Evolutionary conservation across 2,329 filamentous ascomycete genomes (phyloP).

Genomic region (Diaporthe sp.): DNA sequence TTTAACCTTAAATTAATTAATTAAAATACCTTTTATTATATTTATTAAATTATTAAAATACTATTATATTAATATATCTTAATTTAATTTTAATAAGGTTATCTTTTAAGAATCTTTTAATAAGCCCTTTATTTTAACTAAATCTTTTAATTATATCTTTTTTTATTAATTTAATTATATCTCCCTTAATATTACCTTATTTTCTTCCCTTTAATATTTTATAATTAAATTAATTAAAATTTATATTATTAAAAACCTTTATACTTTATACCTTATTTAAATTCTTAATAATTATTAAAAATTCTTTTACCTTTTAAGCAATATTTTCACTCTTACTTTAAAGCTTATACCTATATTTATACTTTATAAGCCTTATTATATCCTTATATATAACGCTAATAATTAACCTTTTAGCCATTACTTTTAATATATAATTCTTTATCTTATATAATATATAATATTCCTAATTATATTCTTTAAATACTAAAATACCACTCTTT

Average conservation of each 20-base stretch:
- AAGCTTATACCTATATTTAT: background rate
- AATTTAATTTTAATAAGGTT: background rate
- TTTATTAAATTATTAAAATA: background rate
- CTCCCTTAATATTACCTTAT: rapidly evolving
- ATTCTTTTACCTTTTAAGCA: background rate
- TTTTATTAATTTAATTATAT: background rate
- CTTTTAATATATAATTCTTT: too few species aligned
- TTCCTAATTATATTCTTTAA: background rate
- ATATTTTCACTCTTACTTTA: too few species aligned
- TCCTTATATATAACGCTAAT: background rate
- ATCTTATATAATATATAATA: too few species aligned
- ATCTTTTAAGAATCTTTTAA: background rate
- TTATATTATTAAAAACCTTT: too few species aligned
- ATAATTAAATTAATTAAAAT: too few species aligned
- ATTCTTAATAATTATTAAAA: background rate
- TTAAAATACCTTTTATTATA: background rate
- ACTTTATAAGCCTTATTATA: background rate
- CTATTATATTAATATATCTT: too few species aligned
- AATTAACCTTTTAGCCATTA: too few species aligned
- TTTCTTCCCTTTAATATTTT: too few species aligned
- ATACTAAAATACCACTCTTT: background rate
- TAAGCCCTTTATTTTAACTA: background rate
- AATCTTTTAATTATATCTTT: background rate
- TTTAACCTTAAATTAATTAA: background rate
- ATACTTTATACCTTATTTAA: background rate